phyloP scores from a whole-genome alignment of 495 filamentous ascomycete species.

The Penicillium verhagenii region DNA sequence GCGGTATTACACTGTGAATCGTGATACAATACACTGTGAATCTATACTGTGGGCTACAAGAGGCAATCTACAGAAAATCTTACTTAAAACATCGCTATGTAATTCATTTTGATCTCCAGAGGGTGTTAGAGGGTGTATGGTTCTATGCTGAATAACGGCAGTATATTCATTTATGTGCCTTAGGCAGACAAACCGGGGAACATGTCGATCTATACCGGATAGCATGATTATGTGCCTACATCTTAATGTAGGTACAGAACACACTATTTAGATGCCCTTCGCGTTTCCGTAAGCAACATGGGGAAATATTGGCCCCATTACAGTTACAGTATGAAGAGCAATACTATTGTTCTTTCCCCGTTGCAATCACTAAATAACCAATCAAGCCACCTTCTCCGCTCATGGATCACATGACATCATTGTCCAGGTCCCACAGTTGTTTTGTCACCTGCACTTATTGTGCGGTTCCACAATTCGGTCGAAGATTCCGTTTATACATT shows the following conservation, averaged over 20 bases:
- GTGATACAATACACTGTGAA: neutral
- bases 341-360: neutral
- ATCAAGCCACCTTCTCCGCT: neutral
- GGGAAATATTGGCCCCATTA: no score
- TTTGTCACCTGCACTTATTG: slow-evolving; percentile 2
- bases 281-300: no score
- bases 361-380: neutral
- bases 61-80: no score
- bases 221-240: no score
- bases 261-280: neutral
- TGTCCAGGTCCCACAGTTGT: neutral
- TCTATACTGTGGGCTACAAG: no score
- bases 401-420: slow-evolving; percentile 4
- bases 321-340: no score
- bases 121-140: no score
- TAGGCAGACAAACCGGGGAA: neutral
- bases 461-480: neutral
- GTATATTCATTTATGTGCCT: neutral
- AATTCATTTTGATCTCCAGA: no score
- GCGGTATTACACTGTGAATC: no score
- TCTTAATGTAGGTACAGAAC: no score
- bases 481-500: neutral
- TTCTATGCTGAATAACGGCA: neutral
- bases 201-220: neutral
- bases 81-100: no score